phyloP scores from a whole-genome alignment of 352 stramenopile species.

The Phytophthora idaei region DNA sequence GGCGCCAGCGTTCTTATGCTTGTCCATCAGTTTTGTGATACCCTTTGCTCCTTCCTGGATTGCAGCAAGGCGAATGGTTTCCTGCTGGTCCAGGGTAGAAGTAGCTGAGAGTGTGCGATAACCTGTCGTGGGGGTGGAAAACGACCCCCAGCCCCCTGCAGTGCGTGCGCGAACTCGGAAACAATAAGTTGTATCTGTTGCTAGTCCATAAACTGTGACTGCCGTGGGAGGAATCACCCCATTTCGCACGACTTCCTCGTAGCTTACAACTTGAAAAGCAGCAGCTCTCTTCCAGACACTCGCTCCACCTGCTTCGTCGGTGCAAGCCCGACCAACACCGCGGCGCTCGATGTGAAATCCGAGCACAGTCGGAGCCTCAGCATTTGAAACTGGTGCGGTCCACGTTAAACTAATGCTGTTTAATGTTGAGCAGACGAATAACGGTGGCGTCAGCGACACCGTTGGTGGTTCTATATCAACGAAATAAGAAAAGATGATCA shows the following conservation, averaged over 20 bases:
- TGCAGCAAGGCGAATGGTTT: conserved; percentile 35
- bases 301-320: conserved; percentile 23
- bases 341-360: conserved; percentile 68
- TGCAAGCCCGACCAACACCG: conserved; percentile 50
- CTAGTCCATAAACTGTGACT: conserved; percentile 45
- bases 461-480: conserved; percentile 38
- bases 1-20: conserved; percentile 33
- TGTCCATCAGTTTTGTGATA: conserved; percentile 52
- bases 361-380: conserved; percentile 52
- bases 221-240: conserved; percentile 31
- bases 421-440: conserved; percentile 40
- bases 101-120: conserved; percentile 51
- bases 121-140: conserved; percentile 39
- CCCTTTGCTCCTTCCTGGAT: conserved; percentile 22
- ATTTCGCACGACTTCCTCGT: conserved; percentile 50
- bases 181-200: conserved; percentile 52
- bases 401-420: conserved; percentile 60
- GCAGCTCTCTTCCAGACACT: conserved; percentile 56
- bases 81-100: conserved; percentile 39
- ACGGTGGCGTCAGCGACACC: conserved; percentile 36
- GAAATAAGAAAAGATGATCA: conserved; percentile 1
- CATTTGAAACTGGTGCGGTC: conserved; percentile 16
- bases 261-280: conserved; percentile 59
- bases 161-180: conserved; percentile 66
- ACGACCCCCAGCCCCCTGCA: conserved; percentile 69